These are phyloP conservation scores for Misopates orontium DNA, from an alignment of 257 asterid species.

Conservation along the genomic window DNA sequence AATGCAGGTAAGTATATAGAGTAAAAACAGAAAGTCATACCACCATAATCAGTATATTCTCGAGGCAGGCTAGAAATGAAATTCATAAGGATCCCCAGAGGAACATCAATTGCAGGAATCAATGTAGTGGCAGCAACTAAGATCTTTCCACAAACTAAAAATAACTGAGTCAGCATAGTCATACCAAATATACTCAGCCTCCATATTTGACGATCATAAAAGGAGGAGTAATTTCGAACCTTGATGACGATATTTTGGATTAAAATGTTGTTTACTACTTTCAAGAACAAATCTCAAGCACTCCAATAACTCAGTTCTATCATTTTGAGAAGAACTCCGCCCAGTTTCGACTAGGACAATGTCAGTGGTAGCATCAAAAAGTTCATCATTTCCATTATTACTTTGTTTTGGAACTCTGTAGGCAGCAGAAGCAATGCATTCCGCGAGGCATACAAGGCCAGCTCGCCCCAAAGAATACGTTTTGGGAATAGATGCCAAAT, in stretches of 20 bases:
- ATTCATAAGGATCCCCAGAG: conserved; percentile 68
- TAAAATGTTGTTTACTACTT: conserved; percentile 86
- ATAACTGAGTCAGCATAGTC: conserved; percentile 27
- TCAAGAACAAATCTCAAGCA: conserved; percentile 69
- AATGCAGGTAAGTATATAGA: conserved; percentile 15
- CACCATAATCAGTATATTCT: conserved; percentile 79
- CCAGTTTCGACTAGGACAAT: conserved; percentile 38
- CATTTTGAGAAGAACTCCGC: conserved; percentile 34
- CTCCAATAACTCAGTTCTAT: conserved; percentile 64
- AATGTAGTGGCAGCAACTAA: conserved; percentile 67
- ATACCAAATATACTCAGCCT: conserved; percentile 12
- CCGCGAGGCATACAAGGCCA: conserved; percentile 85
- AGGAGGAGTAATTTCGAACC: conserved; percentile 45
- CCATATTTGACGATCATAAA: conserved; percentile 21
- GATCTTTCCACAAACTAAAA: conserved; percentile 75
- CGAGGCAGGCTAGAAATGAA: conserved; percentile 82
- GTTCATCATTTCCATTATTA: conserved; percentile 29
- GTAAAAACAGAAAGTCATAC: conserved; percentile 39
- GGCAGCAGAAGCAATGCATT: conserved; percentile 84
- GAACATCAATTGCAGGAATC: conserved; percentile 61
- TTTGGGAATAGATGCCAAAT: conserved; percentile 63
- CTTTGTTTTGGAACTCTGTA: conserved; percentile 40
- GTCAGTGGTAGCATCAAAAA: conserved; percentile 33
- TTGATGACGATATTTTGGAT: conserved; percentile 73
- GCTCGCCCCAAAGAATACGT: conserved; percentile 78